phyloP scores from a whole-genome alignment of 1,139 yeast genomes.

The Suhomyces chickasaworum region DNA sequence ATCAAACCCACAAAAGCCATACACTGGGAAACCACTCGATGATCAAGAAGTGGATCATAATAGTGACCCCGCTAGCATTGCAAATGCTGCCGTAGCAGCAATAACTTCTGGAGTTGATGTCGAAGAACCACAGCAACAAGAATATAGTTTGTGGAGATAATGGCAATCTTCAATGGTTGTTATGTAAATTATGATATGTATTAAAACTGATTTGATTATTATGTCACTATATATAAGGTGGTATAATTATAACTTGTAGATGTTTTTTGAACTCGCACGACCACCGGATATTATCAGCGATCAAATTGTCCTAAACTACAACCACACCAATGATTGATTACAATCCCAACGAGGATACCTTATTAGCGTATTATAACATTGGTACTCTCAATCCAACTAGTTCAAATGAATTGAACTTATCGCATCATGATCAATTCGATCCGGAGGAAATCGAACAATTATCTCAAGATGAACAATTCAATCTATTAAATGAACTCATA shows the following conservation, averaged over 20 bases:
- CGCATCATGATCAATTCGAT: slow-evolving; percentile 23
- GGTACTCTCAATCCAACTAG: slow-evolving; percentile 27
- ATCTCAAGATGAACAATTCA: slow-evolving; percentile 34
- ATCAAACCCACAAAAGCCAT: background rate
- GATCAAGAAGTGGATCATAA: slow-evolving; percentile 6
- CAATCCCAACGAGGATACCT: slow-evolving; percentile 23
- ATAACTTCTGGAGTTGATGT: slow-evolving; percentile 32
- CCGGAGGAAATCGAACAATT: slow-evolving; percentile 28
- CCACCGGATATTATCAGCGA: background rate
- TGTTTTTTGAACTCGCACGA: slow-evolving; percentile 1
- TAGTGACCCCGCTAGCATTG: slow-evolving; percentile 34
- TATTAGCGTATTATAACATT: slow-evolving; percentile 32
- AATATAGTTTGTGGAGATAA: slow-evolving; percentile 39
- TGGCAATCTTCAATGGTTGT: background rate
- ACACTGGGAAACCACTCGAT: background rate
- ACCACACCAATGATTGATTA: slow-evolving; percentile 30
- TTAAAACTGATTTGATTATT: background rate
- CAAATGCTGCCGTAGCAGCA: slow-evolving; percentile 43
- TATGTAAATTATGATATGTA: background rate
- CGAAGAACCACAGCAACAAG: slow-evolving; percentile 36
- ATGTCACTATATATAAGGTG: too few relatives aligned
- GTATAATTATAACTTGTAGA: background rate
- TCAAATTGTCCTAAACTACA: background rate
- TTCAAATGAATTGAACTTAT: slow-evolving; percentile 25
- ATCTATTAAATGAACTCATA: slow-evolving; percentile 30